Evolutionary conservation across 805 yeast species (phyloP).

Genomic region (Candida coquimbonensis): DNA sequence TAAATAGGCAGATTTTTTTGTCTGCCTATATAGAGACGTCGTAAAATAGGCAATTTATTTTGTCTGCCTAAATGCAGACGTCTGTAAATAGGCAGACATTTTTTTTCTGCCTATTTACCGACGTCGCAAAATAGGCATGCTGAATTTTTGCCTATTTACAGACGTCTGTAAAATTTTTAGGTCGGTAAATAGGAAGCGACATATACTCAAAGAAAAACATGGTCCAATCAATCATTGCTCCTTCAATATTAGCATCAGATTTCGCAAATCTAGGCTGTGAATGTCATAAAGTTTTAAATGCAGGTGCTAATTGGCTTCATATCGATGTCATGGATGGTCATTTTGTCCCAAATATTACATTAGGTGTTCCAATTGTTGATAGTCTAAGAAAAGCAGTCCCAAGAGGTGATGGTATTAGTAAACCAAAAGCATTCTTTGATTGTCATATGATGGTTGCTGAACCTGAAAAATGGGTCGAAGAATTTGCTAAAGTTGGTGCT

Average conservation of each 20-base stretch:
- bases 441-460: slow-evolving; percentile 97
- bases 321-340: slow-evolving; percentile 99
- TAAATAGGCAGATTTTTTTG: too few relatives aligned
- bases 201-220: slow-evolving; percentile 27
- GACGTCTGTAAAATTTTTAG: too few relatives aligned
- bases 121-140: too few relatives aligned
- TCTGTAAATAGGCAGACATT: too few relatives aligned
- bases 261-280: slow-evolving; percentile 86
- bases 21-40: too few relatives aligned
- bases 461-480: slow-evolving; percentile 93
- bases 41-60: too few relatives aligned
- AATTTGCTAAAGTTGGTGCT: slow-evolving; percentile 89
- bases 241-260: slow-evolving; percentile 89
- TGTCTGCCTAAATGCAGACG: too few relatives aligned
- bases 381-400: slow-evolving; percentile 76
- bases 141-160: too few relatives aligned
- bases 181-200: too few relatives aligned
- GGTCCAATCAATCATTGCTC: slow-evolving; percentile 86
- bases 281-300: slow-evolving; percentile 70
- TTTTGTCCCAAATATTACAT: slow-evolving; percentile 92
- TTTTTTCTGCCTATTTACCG: too few relatives aligned
- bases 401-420: slow-evolving; percentile 40
- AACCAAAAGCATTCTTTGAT: slow-evolving; percentile 61
- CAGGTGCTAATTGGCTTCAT: slow-evolving; percentile 95
- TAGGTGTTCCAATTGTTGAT: slow-evolving; percentile 86